These are phyloP conservation scores for Fomitopsis schrenkii DNA, from an alignment of 1,284 basidiomycete genomes.

Conservation along the genomic window DNA sequence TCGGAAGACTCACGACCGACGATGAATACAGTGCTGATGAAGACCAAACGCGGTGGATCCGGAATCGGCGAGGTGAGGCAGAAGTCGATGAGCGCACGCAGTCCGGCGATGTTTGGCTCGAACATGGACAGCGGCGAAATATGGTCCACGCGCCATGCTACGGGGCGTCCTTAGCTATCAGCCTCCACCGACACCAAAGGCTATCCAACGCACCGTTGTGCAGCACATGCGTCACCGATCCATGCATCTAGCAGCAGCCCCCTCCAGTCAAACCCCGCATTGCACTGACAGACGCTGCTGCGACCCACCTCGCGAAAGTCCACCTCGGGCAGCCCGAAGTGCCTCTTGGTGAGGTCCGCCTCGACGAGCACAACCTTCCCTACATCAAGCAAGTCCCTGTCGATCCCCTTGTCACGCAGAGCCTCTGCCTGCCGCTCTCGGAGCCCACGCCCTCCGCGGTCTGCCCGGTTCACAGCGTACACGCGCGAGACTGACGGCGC, in stretches of 20 bases:
- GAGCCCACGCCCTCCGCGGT: background rate
- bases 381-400: background rate
- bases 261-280: background rate
- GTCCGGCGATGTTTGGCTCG: background rate
- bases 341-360: background rate
- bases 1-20: background rate
- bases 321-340: background rate
- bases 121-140: conserved; percentile 2
- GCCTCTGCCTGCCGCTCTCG: background rate
- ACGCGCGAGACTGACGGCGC: conserved; percentile 6
- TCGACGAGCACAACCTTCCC: background rate
- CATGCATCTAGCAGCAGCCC: conserved; percentile 1
- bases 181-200: too few species aligned
- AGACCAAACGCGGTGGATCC: background rate
- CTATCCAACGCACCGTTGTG: background rate
- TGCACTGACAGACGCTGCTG: too few species aligned
- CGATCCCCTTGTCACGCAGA: background rate
- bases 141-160: conserved; percentile 9
- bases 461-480: conserved; percentile 6
- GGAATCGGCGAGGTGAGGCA: background rate
- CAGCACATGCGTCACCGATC: conserved; percentile 7
- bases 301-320: background rate
- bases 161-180: too few species aligned
- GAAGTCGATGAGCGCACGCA: background rate
- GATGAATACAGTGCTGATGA: background rate